Evolutionary conservation across 2,329 filamentous ascomycete species (phyloP), one percentile per base, ranked within the genome.

Genomic region (Lanzia echinophila): DNA sequence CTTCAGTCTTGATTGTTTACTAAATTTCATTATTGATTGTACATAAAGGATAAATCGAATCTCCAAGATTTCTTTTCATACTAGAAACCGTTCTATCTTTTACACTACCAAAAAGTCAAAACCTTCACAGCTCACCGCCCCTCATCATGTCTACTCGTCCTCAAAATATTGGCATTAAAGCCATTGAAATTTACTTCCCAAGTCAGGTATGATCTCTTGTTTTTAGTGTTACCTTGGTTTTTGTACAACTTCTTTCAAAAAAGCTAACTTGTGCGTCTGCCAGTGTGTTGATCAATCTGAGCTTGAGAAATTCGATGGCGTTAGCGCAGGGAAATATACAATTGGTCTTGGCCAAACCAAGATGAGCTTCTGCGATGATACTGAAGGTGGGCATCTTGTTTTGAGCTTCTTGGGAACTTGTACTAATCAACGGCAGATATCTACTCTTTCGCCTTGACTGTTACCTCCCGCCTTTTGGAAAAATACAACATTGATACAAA

Each of bases 291-390:
- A 91, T 69, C 88, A 94, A 75, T 72, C 77, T 55, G 87, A 91
- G 71, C 81, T 94, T 60, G 88, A 92, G 73, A 88, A 89, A 74
- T 89, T 90, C 74, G 88, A 94, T 81, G 88, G 87, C 70, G 87
- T 89, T 67, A 81, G 81, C 70, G 71, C 83, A 54, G 88, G 88
- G 63, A 94, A 94, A 76, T 94, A 94, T 79, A 94, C 88, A 68
- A 92, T 94, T 74, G 88, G 88, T 71, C 85, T 94, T 54, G 88
- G 88, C 67, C 88, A 94, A 80, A 92, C 87, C 69, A 90, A 88
- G 76, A 94, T 94, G 88, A 86, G 84, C 78, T 94, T 94, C 75
- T 92, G 88, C 71, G 88, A 94, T 73, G 88, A 94, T 69, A 84
- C 87, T 69, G 88, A 94, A 77, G 88, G 88, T 90, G 71, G 39